A percentile compares a stretch with the other conserved stretches of the same genome.
Conservation (phyloP, 2,329 filamentous ascomycete species). For the Bipolaris gigantea region DNA sequence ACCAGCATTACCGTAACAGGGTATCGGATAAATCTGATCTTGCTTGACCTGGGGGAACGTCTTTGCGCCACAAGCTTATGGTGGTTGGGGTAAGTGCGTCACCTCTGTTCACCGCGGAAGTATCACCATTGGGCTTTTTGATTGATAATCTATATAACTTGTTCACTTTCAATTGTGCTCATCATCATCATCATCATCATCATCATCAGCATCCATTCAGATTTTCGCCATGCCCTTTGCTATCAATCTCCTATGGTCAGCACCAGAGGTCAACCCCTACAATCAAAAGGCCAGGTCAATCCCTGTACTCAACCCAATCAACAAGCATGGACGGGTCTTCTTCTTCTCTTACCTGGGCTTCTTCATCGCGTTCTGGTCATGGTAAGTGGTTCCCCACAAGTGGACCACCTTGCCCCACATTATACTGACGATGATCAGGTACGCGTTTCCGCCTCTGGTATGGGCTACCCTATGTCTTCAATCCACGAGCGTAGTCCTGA, state of each 20-base stretch:
- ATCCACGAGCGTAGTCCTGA: slow-evolving; percentile 14
- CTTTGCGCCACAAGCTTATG: slow-evolving; percentile 23
- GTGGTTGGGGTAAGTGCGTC: slow-evolving; percentile 29
- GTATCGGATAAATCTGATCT: slow-evolving; percentile 26
- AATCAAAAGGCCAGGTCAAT: slow-evolving; percentile 81
- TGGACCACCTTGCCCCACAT: slow-evolving; percentile 2
- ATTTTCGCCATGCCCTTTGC: slow-evolving; percentile 39
- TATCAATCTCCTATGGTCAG: slow-evolving; percentile 43
- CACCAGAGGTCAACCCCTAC: slow-evolving; percentile 78
- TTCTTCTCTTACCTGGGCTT: slow-evolving; percentile 89
- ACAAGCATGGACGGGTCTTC: slow-evolving; percentile 83
- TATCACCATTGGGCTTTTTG: slow-evolving; percentile 23
- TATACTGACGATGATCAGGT: slow-evolving; percentile 55
- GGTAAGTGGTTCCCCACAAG: slow-evolving; percentile 46
- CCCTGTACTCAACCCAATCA: slow-evolving; percentile 74
- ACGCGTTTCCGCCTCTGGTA: slow-evolving; percentile 85
- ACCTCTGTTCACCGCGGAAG: slow-evolving; percentile 41
- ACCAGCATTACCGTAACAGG: slow-evolving; percentile 19
- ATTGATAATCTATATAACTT: slow-evolving; percentile 30
- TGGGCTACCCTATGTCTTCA: slow-evolving; percentile 18
- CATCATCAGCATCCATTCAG: slow-evolving; percentile 15
- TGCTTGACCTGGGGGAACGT: slow-evolving; percentile 27
- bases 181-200: slow-evolving; percentile 21
- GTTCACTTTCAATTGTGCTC: slow-evolving; percentile 17
- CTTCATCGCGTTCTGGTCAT: slow-evolving; percentile 86